phyloP scores from a whole-genome alignment of 345 rosid species.

The Gossypium mustelinum region DNA sequence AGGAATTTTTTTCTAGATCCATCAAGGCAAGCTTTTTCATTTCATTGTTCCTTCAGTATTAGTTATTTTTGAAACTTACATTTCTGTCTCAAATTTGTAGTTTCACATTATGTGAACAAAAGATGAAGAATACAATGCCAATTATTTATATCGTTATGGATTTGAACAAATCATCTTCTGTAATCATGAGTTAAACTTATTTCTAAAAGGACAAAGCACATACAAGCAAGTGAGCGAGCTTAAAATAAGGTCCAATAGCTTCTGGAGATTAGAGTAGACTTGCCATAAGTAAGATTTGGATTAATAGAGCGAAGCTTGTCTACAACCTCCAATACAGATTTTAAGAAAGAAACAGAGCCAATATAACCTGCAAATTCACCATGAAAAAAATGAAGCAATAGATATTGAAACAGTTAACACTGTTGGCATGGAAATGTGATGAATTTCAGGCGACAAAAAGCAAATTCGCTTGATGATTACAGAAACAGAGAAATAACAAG shows the following conservation, averaged over 20 bases:
- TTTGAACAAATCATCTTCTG: not conserved
- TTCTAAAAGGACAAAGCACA: not conserved
- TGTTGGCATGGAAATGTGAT: not conserved
- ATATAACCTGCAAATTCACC: slow-evolving; percentile 68
- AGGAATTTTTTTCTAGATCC: not conserved
- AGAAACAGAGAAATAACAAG: not conserved
- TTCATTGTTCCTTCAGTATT: not conserved
- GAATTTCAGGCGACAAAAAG: not conserved
- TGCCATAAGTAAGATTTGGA: slow-evolving; percentile 83
- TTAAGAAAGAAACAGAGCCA: slow-evolving; percentile 92
- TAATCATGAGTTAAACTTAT: not conserved
- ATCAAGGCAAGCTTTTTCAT: not conserved
- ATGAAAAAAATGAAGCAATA: not conserved
- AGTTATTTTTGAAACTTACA: not conserved
- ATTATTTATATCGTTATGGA: not conserved
- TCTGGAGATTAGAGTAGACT: slow-evolving; percentile 23
- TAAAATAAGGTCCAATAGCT: not conserved
- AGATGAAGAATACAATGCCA: not conserved
- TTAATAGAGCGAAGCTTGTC: slow-evolving; percentile 80
- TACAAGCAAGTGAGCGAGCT: not conserved
- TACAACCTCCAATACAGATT: slow-evolving; percentile 67
- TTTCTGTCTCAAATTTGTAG: not conserved
- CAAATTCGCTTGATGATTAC: not conserved
- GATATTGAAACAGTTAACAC: not conserved
- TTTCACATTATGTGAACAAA: not conserved